Evolutionary conservation across 192 early-diverging fungal genomes (phyloP).

Genomic region (Lunasporangiospora selenospora): DNA sequence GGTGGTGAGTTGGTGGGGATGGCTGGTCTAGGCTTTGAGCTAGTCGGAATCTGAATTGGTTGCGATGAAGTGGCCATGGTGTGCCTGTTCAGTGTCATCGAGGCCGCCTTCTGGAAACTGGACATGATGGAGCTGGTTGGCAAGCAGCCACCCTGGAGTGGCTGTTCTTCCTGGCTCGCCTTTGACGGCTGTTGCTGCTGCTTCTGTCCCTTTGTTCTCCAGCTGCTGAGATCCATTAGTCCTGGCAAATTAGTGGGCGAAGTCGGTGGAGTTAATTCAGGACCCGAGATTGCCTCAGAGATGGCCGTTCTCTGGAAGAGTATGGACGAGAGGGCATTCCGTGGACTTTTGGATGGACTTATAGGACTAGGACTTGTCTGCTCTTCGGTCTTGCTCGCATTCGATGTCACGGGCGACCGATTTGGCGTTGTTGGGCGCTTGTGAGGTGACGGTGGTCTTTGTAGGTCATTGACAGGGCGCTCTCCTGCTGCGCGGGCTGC

Average conservation of each 20-base stretch:
- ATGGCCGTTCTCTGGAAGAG: slow-evolving; percentile 2
- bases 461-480: neutral
- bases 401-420: neutral
- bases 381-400: neutral
- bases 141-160: too few relatives aligned
- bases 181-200: slow-evolving; percentile 1
- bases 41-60: slow-evolving; percentile 13
- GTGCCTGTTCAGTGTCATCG: slow-evolving; percentile 27
- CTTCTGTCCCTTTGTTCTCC: slow-evolving; percentile 8
- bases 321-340: neutral
- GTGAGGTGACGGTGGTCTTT: neutral
- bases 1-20: slow-evolving; percentile 8
- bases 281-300: slow-evolving; percentile 2
- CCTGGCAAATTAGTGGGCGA: slow-evolving; percentile 14
- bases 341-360: neutral
- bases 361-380: slow-evolving; percentile 18
- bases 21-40: slow-evolving; percentile 6
- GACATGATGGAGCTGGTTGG: slow-evolving; percentile 39
- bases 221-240: slow-evolving; percentile 11
- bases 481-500: neutral
- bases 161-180: too few relatives aligned
- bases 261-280: slow-evolving; percentile 22
- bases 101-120: slow-evolving; percentile 30
- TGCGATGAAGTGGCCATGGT: slow-evolving; percentile 11
- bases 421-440: slow-evolving; percentile 1